Evolutionary conservation across 1,284 basidiomycete species (phyloP).

Genomic region (Dichomitus squalens): DNA sequence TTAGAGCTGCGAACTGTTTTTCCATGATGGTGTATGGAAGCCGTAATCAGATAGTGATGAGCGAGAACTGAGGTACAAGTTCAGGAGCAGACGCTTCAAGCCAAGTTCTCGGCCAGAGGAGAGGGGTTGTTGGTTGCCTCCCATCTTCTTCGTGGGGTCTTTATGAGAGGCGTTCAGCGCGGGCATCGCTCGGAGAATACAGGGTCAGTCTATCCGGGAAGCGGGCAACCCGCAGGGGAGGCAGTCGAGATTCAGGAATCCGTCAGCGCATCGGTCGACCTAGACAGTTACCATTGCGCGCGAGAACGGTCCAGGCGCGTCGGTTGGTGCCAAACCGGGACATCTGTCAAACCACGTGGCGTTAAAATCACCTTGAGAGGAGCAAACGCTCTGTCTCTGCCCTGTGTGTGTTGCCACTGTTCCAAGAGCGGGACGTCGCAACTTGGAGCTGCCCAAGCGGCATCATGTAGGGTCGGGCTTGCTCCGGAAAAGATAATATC

Average conservation of each 20-base stretch:
- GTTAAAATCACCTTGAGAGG: neutral
- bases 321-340: slow-evolving; percentile 10
- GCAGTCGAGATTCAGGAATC: slow-evolving; percentile 18
- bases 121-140: neutral
- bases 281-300: slow-evolving; percentile 15
- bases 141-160: neutral
- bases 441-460: too few species aligned
- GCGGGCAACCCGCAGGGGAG: slow-evolving; percentile 1
- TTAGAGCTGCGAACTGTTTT: slow-evolving; percentile 10
- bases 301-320: slow-evolving; percentile 23
- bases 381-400: too few species aligned
- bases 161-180: slow-evolving; percentile 18
- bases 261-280: slow-evolving; percentile 19
- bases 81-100: neutral
- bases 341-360: slow-evolving; percentile 14
- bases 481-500: too few species aligned
- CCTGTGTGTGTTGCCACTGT: too few species aligned
- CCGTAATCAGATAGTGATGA: slow-evolving; percentile 9
- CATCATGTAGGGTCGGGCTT: too few species aligned
- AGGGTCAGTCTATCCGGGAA: slow-evolving; percentile 18
- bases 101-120: neutral
- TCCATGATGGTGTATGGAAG: slow-evolving; percentile 14
- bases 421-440: too few species aligned
- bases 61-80: neutral
- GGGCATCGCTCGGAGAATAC: slow-evolving; percentile 17